These are phyloP conservation scores for Ustilago xerochloae DNA, from an alignment of 1,284 basidiomycete species.

Conservation along the genomic window DNA sequence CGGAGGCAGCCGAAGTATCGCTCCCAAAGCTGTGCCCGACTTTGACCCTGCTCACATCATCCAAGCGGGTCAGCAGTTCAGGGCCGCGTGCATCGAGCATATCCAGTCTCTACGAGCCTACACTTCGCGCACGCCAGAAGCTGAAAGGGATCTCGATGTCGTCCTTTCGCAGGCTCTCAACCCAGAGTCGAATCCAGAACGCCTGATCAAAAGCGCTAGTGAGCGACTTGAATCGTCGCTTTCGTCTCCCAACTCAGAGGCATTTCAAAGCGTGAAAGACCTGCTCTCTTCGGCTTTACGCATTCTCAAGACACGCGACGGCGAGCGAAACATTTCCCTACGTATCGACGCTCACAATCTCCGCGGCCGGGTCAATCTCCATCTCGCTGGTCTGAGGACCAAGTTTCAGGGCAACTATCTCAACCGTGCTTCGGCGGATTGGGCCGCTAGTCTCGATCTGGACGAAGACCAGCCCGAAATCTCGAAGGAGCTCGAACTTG, in stretches of 20 bases:
- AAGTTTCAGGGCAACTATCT: slow-evolving; percentile 18
- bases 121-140: background rate
- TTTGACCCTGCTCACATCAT: slow-evolving; percentile 21
- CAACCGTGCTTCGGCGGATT: slow-evolving; percentile 24
- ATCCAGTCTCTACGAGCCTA: background rate
- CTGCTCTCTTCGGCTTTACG: slow-evolving; percentile 25
- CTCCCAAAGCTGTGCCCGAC: background rate
- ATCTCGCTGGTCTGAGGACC: slow-evolving; percentile 19
- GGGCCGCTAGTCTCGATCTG: slow-evolving; percentile 24
- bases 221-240: background rate
- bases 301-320: slow-evolving; percentile 26
- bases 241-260: background rate
- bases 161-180: slow-evolving; percentile 27
- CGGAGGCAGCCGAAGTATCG: background rate
- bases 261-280: slow-evolving; percentile 19
- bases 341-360: slow-evolving; percentile 30
- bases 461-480: slow-evolving; percentile 20
- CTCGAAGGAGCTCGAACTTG: slow-evolving; percentile 1
- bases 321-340: slow-evolving; percentile 27
- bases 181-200: slow-evolving; percentile 29
- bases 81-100: slow-evolving; percentile 20
- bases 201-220: slow-evolving; percentile 3
- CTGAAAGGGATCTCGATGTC: slow-evolving; percentile 7
- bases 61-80: slow-evolving; percentile 16
- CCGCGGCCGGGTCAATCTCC: slow-evolving; percentile 28